These are phyloP conservation scores for Vaccinium vitisidaea DNA, from an alignment of 148 eudicot species.

Conservation along the genomic window DNA sequence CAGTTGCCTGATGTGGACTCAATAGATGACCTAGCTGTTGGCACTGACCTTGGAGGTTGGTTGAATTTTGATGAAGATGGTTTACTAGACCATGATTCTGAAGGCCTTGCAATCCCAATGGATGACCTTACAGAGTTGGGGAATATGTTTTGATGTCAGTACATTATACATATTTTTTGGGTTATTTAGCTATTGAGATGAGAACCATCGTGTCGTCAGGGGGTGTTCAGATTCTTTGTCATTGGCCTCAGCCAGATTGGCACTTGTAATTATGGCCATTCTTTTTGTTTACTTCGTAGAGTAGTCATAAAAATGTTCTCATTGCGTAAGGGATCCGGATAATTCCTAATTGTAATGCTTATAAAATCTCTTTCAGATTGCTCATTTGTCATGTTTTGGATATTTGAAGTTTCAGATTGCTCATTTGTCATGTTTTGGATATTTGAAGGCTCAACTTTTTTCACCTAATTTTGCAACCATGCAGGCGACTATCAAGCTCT, in stretches of 20 bases:
- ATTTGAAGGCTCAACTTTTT: not conserved
- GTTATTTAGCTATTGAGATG: slow-evolving; percentile 29
- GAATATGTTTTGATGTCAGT: slow-evolving; percentile 52
- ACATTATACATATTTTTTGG: slow-evolving; percentile 49
- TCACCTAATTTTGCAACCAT: not conserved
- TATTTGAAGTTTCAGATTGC: too few relatives aligned
- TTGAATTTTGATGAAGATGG: slow-evolving; percentile 72
- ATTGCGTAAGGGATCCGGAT: slow-evolving; percentile 31
- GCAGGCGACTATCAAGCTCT: not conserved
- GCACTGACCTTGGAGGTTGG: slow-evolving; percentile 58
- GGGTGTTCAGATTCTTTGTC: not conserved
- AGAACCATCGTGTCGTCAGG: slow-evolving; percentile 10
- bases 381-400: not conserved
- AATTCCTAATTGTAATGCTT: slow-evolving; percentile 37
- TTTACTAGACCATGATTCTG: slow-evolving; percentile 54
- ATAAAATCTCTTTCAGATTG: slow-evolving; percentile 18
- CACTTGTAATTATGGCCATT: slow-evolving; percentile 57
- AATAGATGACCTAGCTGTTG: slow-evolving; percentile 59
- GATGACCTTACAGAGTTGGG: slow-evolving; percentile 73
- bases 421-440: not conserved
- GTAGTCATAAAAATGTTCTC: slow-evolving; percentile 25
- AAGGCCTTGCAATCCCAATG: slow-evolving; percentile 81
- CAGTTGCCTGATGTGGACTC: slow-evolving; percentile 57
- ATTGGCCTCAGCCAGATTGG: slow-evolving; percentile 32
- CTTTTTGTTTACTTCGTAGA: slow-evolving; percentile 50